Base-by-base conservation (phyloP, 352 stramenopile species). In the Thalassiosira pacifica region DNA sequence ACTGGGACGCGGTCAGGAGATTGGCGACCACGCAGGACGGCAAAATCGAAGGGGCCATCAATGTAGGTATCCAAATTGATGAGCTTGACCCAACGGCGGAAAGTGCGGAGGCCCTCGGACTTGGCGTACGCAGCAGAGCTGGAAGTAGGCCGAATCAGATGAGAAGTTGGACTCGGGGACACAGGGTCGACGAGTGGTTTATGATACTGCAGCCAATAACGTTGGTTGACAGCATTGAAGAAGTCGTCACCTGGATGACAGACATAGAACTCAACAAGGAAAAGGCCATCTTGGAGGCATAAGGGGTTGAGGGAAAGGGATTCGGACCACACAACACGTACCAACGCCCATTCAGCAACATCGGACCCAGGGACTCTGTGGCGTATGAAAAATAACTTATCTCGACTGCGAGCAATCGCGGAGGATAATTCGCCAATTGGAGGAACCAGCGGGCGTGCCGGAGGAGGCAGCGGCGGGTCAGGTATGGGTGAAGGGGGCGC, bases 191-290 rank as follows among this genome's bases (percentile, higher is more conserved):
- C 10, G 34, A 4, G 10, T 42, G 34, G 34, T n/a, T n/a, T n/a
- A 10, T 42, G 34, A 42, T 42, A 42, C 10, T 42, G 10, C 4
- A 74, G 26, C 66, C 66, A 74, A 31, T 74, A 74, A 10, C 66
- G 45, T 24, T 74, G 66, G 22, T 74, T 74, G 24, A 37, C 59
- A 27, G 37, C 42, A 63, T 74, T 74, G 22, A 63, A 61, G 45
- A 29, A 59, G 4, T 24, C n/a, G 19, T 63, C 66, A 19, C 32
- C 31, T 8, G 55, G 27, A 60, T 78, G 53, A 19, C 29, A 60
- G 10, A 59, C 60, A 48, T 48, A 60, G 32, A 69, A 69, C 0
- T 78, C 22, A 29, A 65, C 60, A 16, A 71, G 72, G 26, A 66
- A 65, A 2, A 22, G 11, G 2, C 73, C 73, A 32, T 81, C 63